Conservation (phyloP, 2,329 filamentous ascomycete genomes). For the Apiospora aurea region DNA sequence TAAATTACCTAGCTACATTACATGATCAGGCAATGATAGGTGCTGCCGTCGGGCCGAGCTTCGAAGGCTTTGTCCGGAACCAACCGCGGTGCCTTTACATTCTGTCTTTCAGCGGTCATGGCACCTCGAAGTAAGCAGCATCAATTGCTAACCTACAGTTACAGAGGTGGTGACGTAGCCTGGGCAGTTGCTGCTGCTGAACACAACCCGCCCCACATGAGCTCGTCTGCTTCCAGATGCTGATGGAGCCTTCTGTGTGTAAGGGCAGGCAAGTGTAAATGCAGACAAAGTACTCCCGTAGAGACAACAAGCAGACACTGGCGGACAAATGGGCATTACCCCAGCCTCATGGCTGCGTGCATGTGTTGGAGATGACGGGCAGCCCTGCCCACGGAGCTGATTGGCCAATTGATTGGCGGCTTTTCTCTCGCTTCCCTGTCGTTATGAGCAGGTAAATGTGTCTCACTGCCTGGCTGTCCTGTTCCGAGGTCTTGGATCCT, state of each 20-base stretch:
- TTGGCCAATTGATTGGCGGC: neutral
- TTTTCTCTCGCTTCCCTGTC: neutral
- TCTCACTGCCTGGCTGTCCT: neutral
- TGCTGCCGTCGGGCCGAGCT: too few relatives aligned
- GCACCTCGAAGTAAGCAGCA: neutral
- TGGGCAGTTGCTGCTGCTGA: neutral
- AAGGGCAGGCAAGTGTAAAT: neutral
- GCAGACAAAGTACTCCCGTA: neutral
- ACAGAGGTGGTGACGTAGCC: neutral
- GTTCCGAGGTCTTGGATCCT: conserved; percentile 11
- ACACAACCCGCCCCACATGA: neutral
- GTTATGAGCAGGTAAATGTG: neutral
- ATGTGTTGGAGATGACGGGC: neutral
- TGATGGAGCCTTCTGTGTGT: neutral
- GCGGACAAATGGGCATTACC: neutral
- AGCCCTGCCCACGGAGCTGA: neutral
- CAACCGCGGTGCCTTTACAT: neutral
- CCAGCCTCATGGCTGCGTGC: neutral
- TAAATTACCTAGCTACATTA: too few relatives aligned
- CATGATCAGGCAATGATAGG: too few relatives aligned
- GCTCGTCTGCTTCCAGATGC: neutral
- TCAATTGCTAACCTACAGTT: neutral
- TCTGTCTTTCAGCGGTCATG: neutral
- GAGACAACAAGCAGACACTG: neutral
- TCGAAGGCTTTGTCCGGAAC: too few relatives aligned